Percentiles rank a stretch among this genome's conserved stretches.
Evolutionary conservation across 2,329 filamentous ascomycete species (phyloP).

Genomic region (Calycina herbarum): DNA sequence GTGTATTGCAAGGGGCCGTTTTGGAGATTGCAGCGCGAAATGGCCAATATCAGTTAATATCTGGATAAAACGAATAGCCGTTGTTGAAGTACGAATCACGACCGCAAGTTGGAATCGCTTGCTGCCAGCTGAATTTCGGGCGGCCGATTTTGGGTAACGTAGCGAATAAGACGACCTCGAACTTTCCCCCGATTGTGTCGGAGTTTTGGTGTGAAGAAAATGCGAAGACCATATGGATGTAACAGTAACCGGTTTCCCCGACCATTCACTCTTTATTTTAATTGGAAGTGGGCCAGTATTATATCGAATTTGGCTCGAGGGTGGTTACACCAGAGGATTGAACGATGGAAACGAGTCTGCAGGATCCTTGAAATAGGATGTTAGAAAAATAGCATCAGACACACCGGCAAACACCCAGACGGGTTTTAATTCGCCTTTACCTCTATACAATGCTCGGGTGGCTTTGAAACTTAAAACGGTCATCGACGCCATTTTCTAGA

Average conservation of each 20-base stretch:
- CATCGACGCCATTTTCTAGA: background rate
- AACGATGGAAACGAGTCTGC: background rate
- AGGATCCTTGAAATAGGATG: background rate
- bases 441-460: background rate
- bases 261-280: background rate
- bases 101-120: background rate
- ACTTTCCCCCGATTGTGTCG: background rate
- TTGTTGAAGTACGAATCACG: background rate
- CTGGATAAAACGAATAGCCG: background rate
- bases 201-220: background rate
- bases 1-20: background rate
- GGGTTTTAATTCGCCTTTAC: background rate
- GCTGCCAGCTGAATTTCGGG: background rate
- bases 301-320: background rate
- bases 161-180: background rate
- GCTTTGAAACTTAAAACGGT: too few relatives aligned
- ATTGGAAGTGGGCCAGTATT: background rate
- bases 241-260: background rate
- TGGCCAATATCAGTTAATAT: background rate
- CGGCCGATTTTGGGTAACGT: background rate
- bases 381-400: background rate
- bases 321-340: background rate
- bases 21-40: background rate
- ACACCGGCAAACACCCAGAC: background rate
- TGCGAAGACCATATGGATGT: background rate